A percentile compares a stretch with the other conserved stretches of the same genome.
Evolutionary conservation across 2,329 filamentous ascomycete genomes (phyloP).

Genomic region (Helotiales sp.): DNA sequence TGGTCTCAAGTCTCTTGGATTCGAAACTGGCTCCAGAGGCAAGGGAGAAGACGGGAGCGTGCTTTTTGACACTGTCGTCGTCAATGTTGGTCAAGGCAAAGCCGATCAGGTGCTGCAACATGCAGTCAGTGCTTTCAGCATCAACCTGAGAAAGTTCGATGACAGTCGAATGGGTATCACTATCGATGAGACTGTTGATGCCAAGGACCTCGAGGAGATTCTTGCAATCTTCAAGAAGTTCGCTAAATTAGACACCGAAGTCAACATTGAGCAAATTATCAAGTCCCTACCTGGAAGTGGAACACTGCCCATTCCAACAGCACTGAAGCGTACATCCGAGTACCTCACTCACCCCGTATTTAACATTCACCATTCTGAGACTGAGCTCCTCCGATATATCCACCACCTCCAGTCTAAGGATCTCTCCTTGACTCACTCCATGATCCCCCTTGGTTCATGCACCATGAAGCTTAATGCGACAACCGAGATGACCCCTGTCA

Average conservation of each 20-base stretch:
- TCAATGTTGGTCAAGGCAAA: conserved; percentile 59
- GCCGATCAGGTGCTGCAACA: conserved; percentile 57
- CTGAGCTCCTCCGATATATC: conserved; percentile 91
- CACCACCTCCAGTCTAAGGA: conserved; percentile 93
- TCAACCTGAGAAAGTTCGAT: conserved; percentile 68
- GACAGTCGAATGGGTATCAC: conserved; percentile 72
- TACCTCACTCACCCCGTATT: conserved; percentile 92
- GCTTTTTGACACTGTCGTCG: conserved; percentile 80
- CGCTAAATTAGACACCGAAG: conserved; percentile 28
- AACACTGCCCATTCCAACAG: conserved; percentile 54
- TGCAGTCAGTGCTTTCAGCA: conserved; percentile 55
- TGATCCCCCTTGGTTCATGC: conserved; percentile 96
- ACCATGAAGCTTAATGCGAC: conserved; percentile 98
- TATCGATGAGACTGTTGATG: conserved; percentile 74
- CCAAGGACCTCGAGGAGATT: conserved; percentile 60
- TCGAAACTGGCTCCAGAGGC: conserved; percentile 63
- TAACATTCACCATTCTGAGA: conserved; percentile 94
- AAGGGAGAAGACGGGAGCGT: conserved; percentile 60
- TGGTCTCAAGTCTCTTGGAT: conserved; percentile 66
- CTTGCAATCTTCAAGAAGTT: conserved; percentile 57
- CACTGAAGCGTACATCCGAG: conserved; percentile 70
- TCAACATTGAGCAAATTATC: conserved; percentile 48
- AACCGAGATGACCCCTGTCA: conserved; percentile 88
- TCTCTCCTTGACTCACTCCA: conserved; percentile 90
- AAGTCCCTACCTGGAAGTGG: conserved; percentile 48